phyloP scores from a whole-genome alignment of 257 asterid genomes.

The Solanum boliviense region DNA sequence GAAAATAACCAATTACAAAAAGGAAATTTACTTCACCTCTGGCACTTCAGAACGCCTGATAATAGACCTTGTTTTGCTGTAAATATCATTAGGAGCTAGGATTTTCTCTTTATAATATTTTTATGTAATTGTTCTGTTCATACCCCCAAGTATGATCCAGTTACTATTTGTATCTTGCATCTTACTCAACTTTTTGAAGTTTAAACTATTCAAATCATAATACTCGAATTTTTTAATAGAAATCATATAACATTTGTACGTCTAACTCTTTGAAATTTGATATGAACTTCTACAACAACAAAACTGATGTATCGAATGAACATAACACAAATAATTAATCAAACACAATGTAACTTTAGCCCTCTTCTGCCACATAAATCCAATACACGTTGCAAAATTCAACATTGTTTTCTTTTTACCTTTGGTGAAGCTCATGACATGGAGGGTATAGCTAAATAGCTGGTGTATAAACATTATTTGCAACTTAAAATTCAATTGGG shows the following conservation, averaged over 20 bases:
- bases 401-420: not conserved
- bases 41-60: not conserved
- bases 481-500: not conserved
- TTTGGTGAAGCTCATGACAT: not conserved
- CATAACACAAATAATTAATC: not conserved
- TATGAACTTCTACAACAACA: not conserved
- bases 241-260: not conserved
- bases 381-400: not conserved
- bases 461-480: not conserved
- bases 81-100: not conserved
- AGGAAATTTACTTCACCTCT: not conserved
- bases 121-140: not conserved
- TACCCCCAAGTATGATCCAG: not conserved
- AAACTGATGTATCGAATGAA: not conserved
- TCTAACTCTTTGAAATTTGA: not conserved
- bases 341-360: not conserved
- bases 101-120: not conserved
- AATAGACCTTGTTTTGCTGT: not conserved
- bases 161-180: not conserved
- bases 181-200: not conserved
- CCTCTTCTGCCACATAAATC: not conserved
- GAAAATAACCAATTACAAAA: not conserved
- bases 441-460: not conserved
- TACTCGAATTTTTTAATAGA: not conserved
- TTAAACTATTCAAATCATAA: not conserved